A percentile compares a stretch with the other conserved stretches of the same genome.
phyloP scores from a whole-genome alignment of 441 rosid species.

The Aquilaria agallochum region DNA sequence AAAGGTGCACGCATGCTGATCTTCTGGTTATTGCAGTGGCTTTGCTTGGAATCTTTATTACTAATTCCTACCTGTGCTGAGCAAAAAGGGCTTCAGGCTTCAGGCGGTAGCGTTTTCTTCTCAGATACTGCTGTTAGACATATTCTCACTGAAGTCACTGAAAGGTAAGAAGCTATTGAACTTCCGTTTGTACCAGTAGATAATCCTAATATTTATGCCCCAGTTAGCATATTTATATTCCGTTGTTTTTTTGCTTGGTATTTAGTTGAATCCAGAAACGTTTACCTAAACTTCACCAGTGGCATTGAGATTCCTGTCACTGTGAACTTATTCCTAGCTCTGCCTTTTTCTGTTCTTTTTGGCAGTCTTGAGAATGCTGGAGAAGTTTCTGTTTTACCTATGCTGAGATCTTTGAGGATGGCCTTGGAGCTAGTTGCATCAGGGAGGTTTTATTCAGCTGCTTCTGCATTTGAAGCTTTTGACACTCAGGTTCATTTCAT shows the following conservation, averaged over 20 bases:
- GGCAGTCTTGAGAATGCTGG: slow-evolving; percentile 98
- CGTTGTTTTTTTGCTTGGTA: slow-evolving; percentile 3
- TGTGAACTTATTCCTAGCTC: slow-evolving; percentile 14
- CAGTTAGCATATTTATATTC: no score
- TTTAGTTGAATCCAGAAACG: no score
- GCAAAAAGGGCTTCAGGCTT: slow-evolving; percentile 46
- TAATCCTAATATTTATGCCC: no score
- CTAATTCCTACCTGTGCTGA: slow-evolving; percentile 49
- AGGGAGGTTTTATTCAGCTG: slow-evolving; percentile 38
- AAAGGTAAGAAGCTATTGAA: slow-evolving; percentile 50
- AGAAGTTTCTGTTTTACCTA: slow-evolving; percentile 81
- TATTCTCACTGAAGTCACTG: slow-evolving; percentile 67
- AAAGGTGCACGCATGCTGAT: not conserved
- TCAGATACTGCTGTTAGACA: slow-evolving; percentile 59
- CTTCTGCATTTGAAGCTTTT: slow-evolving; percentile 46
- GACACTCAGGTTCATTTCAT: slow-evolving; percentile 64
- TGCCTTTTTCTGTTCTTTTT: slow-evolving; percentile 7
- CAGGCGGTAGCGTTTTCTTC: slow-evolving; percentile 40
- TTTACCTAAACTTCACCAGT: no score
- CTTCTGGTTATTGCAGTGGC: slow-evolving; percentile 65
- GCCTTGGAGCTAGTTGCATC: slow-evolving; percentile 58
- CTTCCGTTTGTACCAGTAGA: no score
- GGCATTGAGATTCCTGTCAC: not conserved
- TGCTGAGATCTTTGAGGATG: slow-evolving; percentile 84
- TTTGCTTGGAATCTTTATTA: slow-evolving; percentile 73